Base-by-base conservation (phyloP, 129 eudicot genomes). In the Calendula officinalis region DNA sequence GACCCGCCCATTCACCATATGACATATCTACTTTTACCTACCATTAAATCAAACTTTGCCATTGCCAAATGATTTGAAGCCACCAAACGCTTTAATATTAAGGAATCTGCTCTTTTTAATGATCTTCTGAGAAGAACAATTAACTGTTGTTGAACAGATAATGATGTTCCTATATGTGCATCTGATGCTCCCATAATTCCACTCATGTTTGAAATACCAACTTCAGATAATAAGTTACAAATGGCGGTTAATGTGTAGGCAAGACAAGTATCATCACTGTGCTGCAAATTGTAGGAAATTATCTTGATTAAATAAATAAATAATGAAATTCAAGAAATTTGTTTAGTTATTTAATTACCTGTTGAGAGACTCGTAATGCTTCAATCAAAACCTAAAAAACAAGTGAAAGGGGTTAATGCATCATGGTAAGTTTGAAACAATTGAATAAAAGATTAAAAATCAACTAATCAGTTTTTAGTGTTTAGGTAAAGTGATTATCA, bases 191-290 rank as follows among this genome's bases (percentile, higher is more conserved):
- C 97, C 77, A 83, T 78, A 40, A 94, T 78, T 75, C 99, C 88
- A 27, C 83, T 72, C 58, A 81, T 78, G 66, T 79, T 79, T 38
- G 95, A 83, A 51, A 86, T 74, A 53, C 99, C 96, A 67, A 85
- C 73, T 75, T 86, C 97, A 77, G 96, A 88, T 76, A 88, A 65
- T 48, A 94, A 75, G 75, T 77, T 94, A 75, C 95, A 88, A 57
- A 94, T 94, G 65, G 96, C 97, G n/a, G 92, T 69, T 78, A 94
- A 77, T 39, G 99, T 86, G 82, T 94, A 86, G 7, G 99, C 95
- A 77, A 94, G 99, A 81, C 96, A 94, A 36, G 95, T 73, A 54
- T 94, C 99, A 76, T 94, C 91, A 22, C 77, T 82, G 55, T 81
- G 83, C 97, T 94, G 94, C 84, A 78, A 62, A 56, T 67, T 60